Evolutionary conservation across 805 yeast species (phyloP).

Genomic region (Kodamaea jinghongensis): DNA sequence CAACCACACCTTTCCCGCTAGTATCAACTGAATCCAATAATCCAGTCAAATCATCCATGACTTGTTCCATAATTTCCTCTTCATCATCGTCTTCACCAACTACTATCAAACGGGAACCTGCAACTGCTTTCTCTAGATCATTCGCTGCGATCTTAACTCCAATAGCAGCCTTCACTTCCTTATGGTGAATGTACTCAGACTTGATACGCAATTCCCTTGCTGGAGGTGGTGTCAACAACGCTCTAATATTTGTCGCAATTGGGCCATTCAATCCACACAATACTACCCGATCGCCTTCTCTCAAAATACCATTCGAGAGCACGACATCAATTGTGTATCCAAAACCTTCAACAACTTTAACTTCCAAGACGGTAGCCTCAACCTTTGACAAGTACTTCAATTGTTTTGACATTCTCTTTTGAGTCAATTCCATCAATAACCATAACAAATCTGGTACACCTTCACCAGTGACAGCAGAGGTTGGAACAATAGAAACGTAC

Average conservation of each 20-base stretch:
- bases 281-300: constrained; percentile 93
- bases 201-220: constrained; percentile 93
- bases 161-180: constrained; percentile 97
- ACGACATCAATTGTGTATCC: constrained; percentile 99
- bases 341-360: constrained; percentile 95
- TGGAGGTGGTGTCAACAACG: constrained; percentile 96
- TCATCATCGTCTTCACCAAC: constrained; percentile 98
- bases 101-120: constrained; percentile 93
- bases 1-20: constrained; percentile 95
- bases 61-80: constrained; percentile 95
- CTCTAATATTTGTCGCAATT: constrained; percentile 93
- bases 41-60: constrained; percentile 97
- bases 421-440: constrained; percentile 92
- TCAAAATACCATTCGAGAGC: constrained; percentile 90
- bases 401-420: constrained; percentile 98
- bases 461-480: constrained; percentile 98
- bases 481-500: constrained; percentile 94
- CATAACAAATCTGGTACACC: constrained; percentile 99
- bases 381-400: constrained; percentile 91
- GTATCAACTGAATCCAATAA: constrained; percentile 91
- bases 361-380: constrained; percentile 96
- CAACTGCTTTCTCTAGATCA: constrained; percentile 97
- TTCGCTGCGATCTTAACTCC: constrained; percentile 99
- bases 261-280: constrained; percentile 99
- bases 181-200: constrained; percentile 94